phyloP scores from a whole-genome alignment of 1,284 basidiomycete species.

The Puccinia horiana region DNA sequence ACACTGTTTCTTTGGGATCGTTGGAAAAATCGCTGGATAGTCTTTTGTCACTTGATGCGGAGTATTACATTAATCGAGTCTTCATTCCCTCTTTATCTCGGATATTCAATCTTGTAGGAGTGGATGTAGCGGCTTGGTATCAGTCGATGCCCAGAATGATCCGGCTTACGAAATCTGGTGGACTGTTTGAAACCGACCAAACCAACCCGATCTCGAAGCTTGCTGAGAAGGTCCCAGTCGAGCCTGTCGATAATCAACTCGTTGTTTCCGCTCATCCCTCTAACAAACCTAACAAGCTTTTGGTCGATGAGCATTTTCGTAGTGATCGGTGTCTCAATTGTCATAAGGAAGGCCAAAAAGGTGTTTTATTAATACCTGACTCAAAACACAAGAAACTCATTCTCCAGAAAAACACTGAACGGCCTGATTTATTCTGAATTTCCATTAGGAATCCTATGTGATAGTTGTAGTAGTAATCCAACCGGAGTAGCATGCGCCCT shows the following conservation, averaged over 20 bases:
- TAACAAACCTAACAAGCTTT: constrained; percentile 33
- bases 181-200: constrained; percentile 33
- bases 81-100: constrained; percentile 86
- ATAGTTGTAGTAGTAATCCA: constrained; percentile 65
- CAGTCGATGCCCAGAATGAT: constrained; percentile 74
- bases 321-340: constrained; percentile 54
- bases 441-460: constrained; percentile 63
- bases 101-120: constrained; percentile 88
- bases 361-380: constrained; percentile 17
- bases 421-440: not conserved
- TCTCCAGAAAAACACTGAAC: constrained; percentile 57
- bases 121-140: constrained; percentile 84
- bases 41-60: constrained; percentile 71
- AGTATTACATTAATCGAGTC: constrained; percentile 86
- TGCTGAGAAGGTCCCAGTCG: constrained; percentile 5
- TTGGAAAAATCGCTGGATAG: constrained; percentile 59
- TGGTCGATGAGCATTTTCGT: constrained; percentile 53
- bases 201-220: constrained; percentile 1
- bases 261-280: not conserved
- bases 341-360: constrained; percentile 49
- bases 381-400: constrained; percentile 55
- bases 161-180: constrained; percentile 41
- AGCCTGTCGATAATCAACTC: constrained; percentile 15
- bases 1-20: not conserved
- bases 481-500: constrained; percentile 68